Base-by-base conservation (phyloP, 768 basidiomycete species). In the Lanmaoa pseudosensibilis region DNA sequence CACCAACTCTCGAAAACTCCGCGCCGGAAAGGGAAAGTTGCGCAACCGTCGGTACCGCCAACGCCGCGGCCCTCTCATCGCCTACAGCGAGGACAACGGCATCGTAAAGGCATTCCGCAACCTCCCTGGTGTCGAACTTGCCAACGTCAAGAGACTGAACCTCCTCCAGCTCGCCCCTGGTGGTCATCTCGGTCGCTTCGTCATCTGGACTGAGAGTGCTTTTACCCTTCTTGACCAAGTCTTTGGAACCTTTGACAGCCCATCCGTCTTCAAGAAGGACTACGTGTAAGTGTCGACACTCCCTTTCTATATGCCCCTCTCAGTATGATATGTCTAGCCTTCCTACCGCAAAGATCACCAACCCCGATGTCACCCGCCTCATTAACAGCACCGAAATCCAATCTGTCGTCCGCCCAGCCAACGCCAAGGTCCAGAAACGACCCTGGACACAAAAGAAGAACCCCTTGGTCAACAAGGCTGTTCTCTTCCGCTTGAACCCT, bases 371-470 rank as follows among this genome's bases (percentile, higher is more conserved):
- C 65, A 95, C 96, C 65, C 90, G 95, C 62, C 79, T 98, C 70
- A 99, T 98, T 83, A 96, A 98, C 85, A 94, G 91, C 73, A 87
- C 90, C 59, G 97, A 98, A 80, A 97, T 99, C 73, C 97, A 99
- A 77, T 89, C 95, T 44, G 89, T 97, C 69, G 84, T 97, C 67
- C 93, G 96, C 69, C 90, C 90, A 52, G 94, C 92, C 56, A 89
- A 90, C 65, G 79, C 85, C 60, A 90, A 92, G 76, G 71, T 78
- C 59, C 87, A 89, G 77, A 97, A 95, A 78, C 88, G 95, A 70
- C 94, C 94, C 58, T 94, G 91, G 92, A 92, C 94, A 61, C 95
- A 98, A 80, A 94, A 94, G 90, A 98, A 98, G 89, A 98, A 97
- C 82, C 94, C 95, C 51, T 84, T 97, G 68, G 75, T 84, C 77